Percentiles rank a stretch among this genome's conserved stretches.
Conservation (phyloP, 2,329 filamentous ascomycete species). For the Colletotrichum simmondsii region DNA sequence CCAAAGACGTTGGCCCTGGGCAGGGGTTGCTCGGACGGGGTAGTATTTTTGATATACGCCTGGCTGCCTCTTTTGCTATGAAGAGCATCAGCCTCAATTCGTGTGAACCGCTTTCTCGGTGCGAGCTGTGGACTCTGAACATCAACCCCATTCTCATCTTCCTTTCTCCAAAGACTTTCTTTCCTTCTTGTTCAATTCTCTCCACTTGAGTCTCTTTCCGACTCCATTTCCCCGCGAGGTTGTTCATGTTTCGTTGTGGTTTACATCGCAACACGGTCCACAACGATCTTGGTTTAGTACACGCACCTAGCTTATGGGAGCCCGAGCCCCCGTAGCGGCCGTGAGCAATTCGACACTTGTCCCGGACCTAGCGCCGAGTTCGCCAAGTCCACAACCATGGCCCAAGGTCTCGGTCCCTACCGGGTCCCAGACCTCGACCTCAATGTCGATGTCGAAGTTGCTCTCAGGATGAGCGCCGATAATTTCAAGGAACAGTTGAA, state of each 20-base stretch:
- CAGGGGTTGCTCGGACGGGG: slow-evolving; percentile 23
- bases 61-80: slow-evolving; percentile 31
- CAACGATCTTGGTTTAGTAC: neutral
- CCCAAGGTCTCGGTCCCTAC: neutral
- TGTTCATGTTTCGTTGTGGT: neutral
- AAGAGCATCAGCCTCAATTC: slow-evolving; percentile 27
- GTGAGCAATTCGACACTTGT: neutral
- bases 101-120: neutral
- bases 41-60: slow-evolving; percentile 3
- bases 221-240: neutral
- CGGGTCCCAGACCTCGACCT: neutral
- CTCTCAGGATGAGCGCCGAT: slow-evolving; percentile 11
- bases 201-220: neutral
- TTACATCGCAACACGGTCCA: neutral
- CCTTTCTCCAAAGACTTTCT: neutral
- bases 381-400: slow-evolving; percentile 10
- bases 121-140: neutral
- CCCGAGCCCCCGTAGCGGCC: neutral
- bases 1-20: neutral
- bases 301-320: neutral
- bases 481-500: slow-evolving; percentile 35
- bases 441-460: neutral
- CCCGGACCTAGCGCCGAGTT: neutral
- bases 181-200: neutral
- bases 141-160: neutral